Evolutionary conservation across 768 basidiomycete genomes (phyloP).

Genomic region (Austroboletus eburneus): DNA sequence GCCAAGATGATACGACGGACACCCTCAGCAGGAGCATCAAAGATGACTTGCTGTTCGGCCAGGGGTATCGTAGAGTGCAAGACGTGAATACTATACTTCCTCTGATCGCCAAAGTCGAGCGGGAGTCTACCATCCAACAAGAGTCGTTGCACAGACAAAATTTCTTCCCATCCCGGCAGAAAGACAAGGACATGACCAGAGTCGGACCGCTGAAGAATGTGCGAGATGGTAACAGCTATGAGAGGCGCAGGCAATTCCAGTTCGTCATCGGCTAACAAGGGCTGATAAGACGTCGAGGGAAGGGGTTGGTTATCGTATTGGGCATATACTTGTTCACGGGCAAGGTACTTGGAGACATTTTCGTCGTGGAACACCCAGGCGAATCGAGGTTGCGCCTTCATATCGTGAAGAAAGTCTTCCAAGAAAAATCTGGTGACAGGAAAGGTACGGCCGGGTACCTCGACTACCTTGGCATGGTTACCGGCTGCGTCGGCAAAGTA

Average conservation of each 20-base stretch:
- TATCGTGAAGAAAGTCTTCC: conserved; percentile 64
- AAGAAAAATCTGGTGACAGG: conserved; percentile 81
- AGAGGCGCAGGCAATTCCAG: conserved; percentile 78
- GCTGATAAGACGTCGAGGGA: conserved; percentile 5
- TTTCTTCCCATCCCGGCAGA: conserved; percentile 93
- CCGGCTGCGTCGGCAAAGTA: conserved; percentile 74
- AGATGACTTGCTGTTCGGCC: conserved; percentile 84
- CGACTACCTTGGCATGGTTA: conserved; percentile 62
- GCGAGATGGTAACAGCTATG: conserved; percentile 74
- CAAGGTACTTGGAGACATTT: conserved; percentile 65
- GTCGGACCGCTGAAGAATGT: conserved; percentile 67
- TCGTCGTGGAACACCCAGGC: conserved; percentile 71
- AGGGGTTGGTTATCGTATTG: not conserved
- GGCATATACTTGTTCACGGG: conserved; percentile 45
- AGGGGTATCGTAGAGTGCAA: conserved; percentile 89
- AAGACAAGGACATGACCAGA: conserved; percentile 90
- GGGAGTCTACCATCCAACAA: conserved; percentile 52
- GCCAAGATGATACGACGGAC: conserved; percentile 86
- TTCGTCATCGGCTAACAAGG: conserved; percentile 40
- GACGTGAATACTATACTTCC: conserved; percentile 66
- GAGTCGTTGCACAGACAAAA: conserved; percentile 62
- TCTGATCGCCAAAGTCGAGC: conserved; percentile 55
- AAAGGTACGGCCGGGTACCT: conserved; percentile 88
- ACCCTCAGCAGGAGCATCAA: conserved; percentile 73
- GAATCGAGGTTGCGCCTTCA: conserved; percentile 38